A percentile compares a stretch with the other conserved stretches of the same genome.
These are phyloP conservation scores for Terana coerulea DNA, from an alignment of 768 basidiomycete genomes.

Conservation along the genomic window DNA sequence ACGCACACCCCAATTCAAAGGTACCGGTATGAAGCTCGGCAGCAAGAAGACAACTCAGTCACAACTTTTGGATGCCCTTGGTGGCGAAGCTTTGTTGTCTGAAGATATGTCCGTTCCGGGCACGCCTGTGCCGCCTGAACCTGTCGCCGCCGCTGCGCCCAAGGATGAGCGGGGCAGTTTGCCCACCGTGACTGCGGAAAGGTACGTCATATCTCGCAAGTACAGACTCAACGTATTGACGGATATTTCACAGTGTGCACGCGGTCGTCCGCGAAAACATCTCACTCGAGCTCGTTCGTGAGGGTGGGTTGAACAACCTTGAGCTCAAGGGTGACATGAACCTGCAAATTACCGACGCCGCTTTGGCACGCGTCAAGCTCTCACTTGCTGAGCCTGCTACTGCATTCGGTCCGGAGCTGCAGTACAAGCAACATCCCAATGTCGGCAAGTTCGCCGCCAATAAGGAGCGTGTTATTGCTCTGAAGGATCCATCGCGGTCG, in stretches of 20 bases:
- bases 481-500: conserved; percentile 77
- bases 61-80: conserved; percentile 84
- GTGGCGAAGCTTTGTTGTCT: conserved; percentile 64
- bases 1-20: conserved; percentile 85
- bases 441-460: conserved; percentile 81
- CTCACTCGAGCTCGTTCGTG: conserved; percentile 76
- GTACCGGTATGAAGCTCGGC: conserved; percentile 94
- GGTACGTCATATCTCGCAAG: conserved; percentile 37
- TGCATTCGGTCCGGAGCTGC: conserved; percentile 65
- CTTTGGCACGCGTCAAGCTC: conserved; percentile 68
- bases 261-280: conserved; percentile 81
- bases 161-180: conserved; percentile 59
- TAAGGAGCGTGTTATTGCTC: conserved; percentile 62
- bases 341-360: conserved; percentile 75
- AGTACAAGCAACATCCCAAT: conserved; percentile 97
- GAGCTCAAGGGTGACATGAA: conserved; percentile 96
- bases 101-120: conserved; percentile 50
- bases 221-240: background rate
- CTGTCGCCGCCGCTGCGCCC: conserved; percentile 33
- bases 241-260: conserved; percentile 60
- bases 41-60: conserved; percentile 88
- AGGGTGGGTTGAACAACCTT: conserved; percentile 87
- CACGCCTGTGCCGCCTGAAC: conserved; percentile 46
- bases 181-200: conserved; percentile 72
- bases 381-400: conserved; percentile 52